Conservation (phyloP, 2,329 filamentous ascomycete species). For the Ophidiomyces ophidiicola region DNA sequence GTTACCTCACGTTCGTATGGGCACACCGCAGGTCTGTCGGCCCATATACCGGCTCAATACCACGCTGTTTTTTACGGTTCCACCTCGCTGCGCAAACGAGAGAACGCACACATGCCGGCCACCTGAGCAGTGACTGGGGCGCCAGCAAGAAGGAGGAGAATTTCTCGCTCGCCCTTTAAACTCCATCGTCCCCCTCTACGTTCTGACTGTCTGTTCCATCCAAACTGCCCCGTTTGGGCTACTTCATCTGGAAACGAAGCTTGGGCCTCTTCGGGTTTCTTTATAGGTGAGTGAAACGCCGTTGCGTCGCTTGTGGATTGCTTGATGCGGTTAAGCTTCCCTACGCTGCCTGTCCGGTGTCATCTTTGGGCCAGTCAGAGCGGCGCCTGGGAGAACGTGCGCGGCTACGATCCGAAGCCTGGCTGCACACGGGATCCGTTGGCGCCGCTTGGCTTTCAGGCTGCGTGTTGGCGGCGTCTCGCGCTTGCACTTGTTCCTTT, state of each 20-base stretch:
- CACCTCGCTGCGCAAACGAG: no score
- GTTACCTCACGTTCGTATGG: no score
- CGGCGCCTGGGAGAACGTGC: constrained; percentile 2
- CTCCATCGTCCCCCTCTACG: background rate
- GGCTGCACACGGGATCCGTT: background rate
- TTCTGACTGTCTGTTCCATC: background rate
- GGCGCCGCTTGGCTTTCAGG: constrained; percentile 2
- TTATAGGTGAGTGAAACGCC: background rate
- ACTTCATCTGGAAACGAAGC: no score
- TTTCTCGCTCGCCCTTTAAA: background rate
- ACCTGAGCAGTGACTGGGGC: no score
- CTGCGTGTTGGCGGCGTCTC: background rate
- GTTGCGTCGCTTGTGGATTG: background rate
- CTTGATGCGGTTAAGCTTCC: constrained; percentile 4
- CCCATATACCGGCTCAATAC: no score
- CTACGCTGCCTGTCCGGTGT: background rate
- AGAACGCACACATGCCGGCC: no score
- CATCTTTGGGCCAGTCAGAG: constrained; percentile 1
- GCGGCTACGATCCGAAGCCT: background rate
- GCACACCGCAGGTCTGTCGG: no score
- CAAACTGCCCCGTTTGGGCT: no score
- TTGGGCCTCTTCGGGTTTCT: background rate
- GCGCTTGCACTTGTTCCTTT: background rate
- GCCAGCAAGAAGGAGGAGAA: no score
- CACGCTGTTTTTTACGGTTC: no score